These are phyloP conservation scores for Moricandia arvensis DNA, from an alignment of 345 rosid species.

Conservation along the genomic window DNA sequence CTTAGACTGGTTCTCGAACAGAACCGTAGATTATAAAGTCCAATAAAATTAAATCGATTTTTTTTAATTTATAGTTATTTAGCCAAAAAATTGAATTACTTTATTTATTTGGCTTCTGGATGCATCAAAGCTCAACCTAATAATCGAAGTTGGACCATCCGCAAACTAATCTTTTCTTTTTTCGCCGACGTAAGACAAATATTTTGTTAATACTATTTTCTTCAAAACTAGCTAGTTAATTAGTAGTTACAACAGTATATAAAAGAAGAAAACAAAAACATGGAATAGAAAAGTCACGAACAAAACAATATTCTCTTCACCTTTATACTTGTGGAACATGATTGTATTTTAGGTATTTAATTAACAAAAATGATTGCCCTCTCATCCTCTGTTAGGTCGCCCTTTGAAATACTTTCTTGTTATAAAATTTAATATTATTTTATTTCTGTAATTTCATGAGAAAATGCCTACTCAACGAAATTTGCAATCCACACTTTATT, in stretches of 20 bases:
- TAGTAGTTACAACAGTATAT: neutral
- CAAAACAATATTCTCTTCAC: neutral
- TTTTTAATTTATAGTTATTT: too few species aligned
- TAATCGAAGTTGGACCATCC: neutral
- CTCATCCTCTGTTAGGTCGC: constrained; percentile 5
- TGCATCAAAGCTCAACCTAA: neutral
- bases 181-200: neutral
- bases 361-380: neutral
- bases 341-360: neutral
- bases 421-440: neutral
- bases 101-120: neutral
- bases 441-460: neutral
- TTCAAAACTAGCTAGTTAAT: neutral
- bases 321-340: constrained; percentile 21
- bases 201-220: neutral
- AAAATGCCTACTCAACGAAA: too few species aligned
- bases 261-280: constrained; percentile 5
- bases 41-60: too few species aligned
- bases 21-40: too few species aligned
- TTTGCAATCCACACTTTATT: neutral
- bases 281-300: neutral
- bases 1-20: too few species aligned
- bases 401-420: constrained; percentile 20
- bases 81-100: too few species aligned
- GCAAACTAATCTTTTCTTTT: constrained; percentile 4